Evolutionary conservation across 306 rosid species (phyloP).

Genomic region (Trichosanthes cucumerina): DNA sequence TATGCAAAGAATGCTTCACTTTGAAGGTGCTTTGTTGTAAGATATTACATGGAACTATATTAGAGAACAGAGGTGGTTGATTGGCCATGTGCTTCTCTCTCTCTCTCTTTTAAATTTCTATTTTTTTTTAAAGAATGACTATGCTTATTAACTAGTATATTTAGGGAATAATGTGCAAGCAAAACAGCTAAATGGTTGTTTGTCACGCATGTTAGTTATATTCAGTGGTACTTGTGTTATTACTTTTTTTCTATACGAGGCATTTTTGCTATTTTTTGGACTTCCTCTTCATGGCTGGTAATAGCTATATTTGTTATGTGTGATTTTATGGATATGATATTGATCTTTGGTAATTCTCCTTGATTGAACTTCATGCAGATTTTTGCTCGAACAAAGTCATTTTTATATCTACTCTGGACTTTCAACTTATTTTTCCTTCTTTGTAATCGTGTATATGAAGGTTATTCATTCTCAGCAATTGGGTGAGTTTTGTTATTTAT

Average conservation of each 20-base stretch:
- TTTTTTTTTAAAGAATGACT: neutral
- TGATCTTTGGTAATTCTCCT: constrained; percentile 14
- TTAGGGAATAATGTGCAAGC: neutral
- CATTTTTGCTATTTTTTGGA: neutral
- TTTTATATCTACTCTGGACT: constrained; percentile 59
- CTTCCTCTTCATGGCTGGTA: neutral
- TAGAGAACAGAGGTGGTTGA: neutral
- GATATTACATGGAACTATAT: neutral
- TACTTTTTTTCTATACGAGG: neutral
- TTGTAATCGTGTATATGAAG: constrained; percentile 79
- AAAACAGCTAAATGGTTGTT: neutral
- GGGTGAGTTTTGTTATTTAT: constrained; percentile 57
- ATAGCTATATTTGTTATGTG: neutral
- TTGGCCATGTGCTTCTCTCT: neutral
- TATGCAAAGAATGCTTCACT: neutral
- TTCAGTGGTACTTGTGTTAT: neutral
- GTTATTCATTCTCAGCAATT: constrained; percentile 66
- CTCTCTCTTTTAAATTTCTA: too few relatives aligned
- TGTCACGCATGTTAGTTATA: neutral
- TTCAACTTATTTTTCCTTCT: constrained; percentile 78
- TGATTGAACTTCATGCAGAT: constrained; percentile 36
- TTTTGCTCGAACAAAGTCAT: constrained; percentile 54
- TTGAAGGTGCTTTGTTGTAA: neutral
- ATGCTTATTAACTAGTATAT: neutral
- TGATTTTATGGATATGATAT: neutral